Base-by-base conservation (phyloP, 2,329 filamentous ascomycete genomes). In the Dactylellina cionopaga region DNA sequence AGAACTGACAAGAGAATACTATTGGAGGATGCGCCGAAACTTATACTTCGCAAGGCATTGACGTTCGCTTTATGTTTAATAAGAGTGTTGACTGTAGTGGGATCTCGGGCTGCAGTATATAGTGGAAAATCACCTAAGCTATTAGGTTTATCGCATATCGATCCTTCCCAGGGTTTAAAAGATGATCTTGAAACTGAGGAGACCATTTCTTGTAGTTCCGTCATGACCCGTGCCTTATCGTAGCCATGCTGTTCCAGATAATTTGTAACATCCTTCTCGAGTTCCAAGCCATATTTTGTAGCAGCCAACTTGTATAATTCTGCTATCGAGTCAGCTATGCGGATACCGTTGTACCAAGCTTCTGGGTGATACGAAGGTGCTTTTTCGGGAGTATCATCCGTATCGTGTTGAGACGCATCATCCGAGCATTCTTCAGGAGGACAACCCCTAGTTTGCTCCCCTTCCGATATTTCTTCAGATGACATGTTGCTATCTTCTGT, bases 81-180 rank as follows among this genome's bases (percentile, higher is more conserved):
- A 1, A 66, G 35, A 9, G 27, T 39, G 2, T 47, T 19, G 1
- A 66, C 19, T 2, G 52, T 58, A 15, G 11, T 33, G 5, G 51
- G 43, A 31, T 33, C 5, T 4, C 3, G 9, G 6, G 41, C 52
- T 2, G 62, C 62, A 7, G 37, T 17, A 31, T 33, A 33, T 24
- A 66, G 35, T 5, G 62, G 62, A 2, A 49, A 11, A 15, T 13
- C 9, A 5, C 52, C 41, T 2, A 24, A 22, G 2, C 29, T 39
- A 49, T 66, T 15, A 5, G 51, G 51, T 47, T 51, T 66, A 15
- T 58, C 41, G 31, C 41, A 66, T 19, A 66, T 58, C 11, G 39
- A 31, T 13, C 11, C 41, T 29, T 47, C 62, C 39, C 22, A 19
- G 13, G n/a, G n/a, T n/a, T n/a, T n/a, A 5, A 31, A 15, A 19